Evolutionary conservation across 768 basidiomycete genomes (phyloP), one percentile per base, ranked within the genome.

Genomic region (Polyporus arcularius): DNA sequence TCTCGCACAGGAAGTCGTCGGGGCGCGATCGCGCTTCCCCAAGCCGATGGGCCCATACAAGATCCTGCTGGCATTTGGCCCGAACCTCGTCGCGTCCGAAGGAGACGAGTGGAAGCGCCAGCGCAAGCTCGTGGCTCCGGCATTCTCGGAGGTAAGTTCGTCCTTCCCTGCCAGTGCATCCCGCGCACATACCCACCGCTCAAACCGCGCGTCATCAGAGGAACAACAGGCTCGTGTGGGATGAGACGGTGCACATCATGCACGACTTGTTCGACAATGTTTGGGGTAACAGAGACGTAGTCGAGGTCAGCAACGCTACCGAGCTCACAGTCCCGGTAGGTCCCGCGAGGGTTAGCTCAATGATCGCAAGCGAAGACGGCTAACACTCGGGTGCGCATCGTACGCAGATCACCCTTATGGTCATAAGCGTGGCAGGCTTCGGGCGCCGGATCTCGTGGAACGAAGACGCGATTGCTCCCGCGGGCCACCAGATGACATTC

Each of bases 101-200:
- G 84, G 82, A 21, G 81, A 84, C 4, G 78, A 83, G 60, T 89
- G 87, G 87, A 86, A 86, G 70, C 80, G 80, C 32, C 86, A 85
- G 62, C 73, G 86, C 48, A 85, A 83, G 68, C 80, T 89, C 43
- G 74, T 81, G 16, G 84, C 84, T 1, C 85, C 86, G n/a, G 81
- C 85, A 0, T 89, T 88, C 68, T 83, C 84, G 6, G 85, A 87
- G 69, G 85, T 85, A 56, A 46, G 72, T 63, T 21, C 31, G 32
- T 52, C 38, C 4, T 30, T 21, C n/a, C 18, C 16, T 21, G n/a
- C n/a, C n/a, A n/a, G n/a, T n/a, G 10, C 32, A 39, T 61, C 11
- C 49, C 46, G 28, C 21, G 8, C 47, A 45, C 31, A 38, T 11
- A 35, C 35, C 35, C 35, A 35, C 35, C 42, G 7, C 21, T 14